These are phyloP conservation scores for Pholiota conissans DNA, from an alignment of 768 basidiomycete genomes.

Conservation along the genomic window DNA sequence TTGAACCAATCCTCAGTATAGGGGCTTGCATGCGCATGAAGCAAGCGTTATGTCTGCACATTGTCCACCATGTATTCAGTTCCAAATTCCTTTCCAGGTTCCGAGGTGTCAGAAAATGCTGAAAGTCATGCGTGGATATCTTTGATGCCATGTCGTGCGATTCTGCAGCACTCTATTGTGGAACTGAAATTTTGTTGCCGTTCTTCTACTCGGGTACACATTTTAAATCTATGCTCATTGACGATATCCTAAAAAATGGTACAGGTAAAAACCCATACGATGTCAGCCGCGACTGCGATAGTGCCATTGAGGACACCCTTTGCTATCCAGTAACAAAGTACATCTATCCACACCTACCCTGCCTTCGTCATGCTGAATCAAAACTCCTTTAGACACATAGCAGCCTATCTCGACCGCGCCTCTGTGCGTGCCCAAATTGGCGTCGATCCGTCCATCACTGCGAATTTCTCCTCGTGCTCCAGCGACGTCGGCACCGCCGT, in stretches of 20 bases:
- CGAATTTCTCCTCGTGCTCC: slow-evolving; percentile 34
- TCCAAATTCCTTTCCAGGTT: slow-evolving; percentile 34
- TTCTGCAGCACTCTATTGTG: slow-evolving; percentile 65
- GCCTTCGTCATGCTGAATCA: not conserved
- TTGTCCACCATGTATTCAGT: not conserved
- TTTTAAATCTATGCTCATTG: not conserved
- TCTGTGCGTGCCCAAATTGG: slow-evolving; percentile 57
- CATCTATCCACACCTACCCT: not conserved
- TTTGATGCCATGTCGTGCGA: slow-evolving; percentile 67
- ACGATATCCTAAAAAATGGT: not conserved
- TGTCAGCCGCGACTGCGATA: slow-evolving; percentile 59
- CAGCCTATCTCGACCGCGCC: slow-evolving; percentile 60
- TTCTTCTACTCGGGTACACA: slow-evolving; percentile 3
- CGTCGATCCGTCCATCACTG: slow-evolving; percentile 46
- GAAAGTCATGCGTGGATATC: slow-evolving; percentile 55
- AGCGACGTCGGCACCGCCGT: slow-evolving; percentile 50
- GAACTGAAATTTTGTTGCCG: slow-evolving; percentile 28
- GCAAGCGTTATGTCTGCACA: slow-evolving; percentile 44
- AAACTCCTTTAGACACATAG: slow-evolving; percentile 44
- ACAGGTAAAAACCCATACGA: slow-evolving; percentile 63
- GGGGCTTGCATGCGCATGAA: slow-evolving; percentile 60
- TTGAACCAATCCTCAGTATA: slow-evolving; percentile 47
- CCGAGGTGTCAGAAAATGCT: slow-evolving; percentile 65
- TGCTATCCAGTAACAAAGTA: slow-evolving; percentile 58
- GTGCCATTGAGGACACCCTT: slow-evolving; percentile 41